Evolutionary conservation across 2,329 filamentous ascomycete genomes (phyloP), one percentile per base, ranked within the genome.

Genomic region (Cladosporium sp.): DNA sequence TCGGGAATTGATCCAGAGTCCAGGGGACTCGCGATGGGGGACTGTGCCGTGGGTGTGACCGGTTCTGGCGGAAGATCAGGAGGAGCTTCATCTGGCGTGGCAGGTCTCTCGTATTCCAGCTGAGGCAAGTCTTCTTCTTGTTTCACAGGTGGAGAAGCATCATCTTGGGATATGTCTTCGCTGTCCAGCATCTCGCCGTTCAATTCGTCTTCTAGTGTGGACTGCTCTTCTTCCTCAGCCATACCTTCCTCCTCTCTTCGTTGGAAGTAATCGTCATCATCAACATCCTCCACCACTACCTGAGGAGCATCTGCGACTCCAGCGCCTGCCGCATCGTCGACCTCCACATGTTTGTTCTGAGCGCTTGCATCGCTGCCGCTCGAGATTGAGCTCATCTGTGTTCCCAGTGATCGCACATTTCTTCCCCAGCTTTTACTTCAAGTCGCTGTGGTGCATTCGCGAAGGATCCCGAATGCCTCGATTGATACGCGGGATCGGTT

Each of bases 1-100:
- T 95, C 91, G 19, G 90, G 89, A 24, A 85, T 86, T 4, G 91
- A 96, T 58, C 85, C 72, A 13, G 88, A 91, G 62, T 82, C 85
- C 51, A 83, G 80, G 7, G 87, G 88, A 67, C 90, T 95, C 44
- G 82, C 84, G 37, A 80, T 55, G 22, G 62, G 62, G 55, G 77
- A 66, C 10, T 58, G 39, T 48, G 52, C 49, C 15, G 44, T 48
- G 7, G 67, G 64, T 17, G 65, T 67, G 35, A 57, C 55, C n/a
- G 45, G 45, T 1, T 42, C 55, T 13, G 55, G 37, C 4, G 55
- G 55, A 1, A 57, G 45, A 42, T 57, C 55, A 4, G 40, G 36
- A 17, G 45, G 35, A 13, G 25, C 55, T 34, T 45, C 55, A 44
- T 51, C 55, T 25, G 55, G 55, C 9, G 55, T 51, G 15, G 9